These are phyloP conservation scores for Graphilbum fragrans DNA, from an alignment of 2,329 filamentous ascomycete species.

Conservation along the genomic window DNA sequence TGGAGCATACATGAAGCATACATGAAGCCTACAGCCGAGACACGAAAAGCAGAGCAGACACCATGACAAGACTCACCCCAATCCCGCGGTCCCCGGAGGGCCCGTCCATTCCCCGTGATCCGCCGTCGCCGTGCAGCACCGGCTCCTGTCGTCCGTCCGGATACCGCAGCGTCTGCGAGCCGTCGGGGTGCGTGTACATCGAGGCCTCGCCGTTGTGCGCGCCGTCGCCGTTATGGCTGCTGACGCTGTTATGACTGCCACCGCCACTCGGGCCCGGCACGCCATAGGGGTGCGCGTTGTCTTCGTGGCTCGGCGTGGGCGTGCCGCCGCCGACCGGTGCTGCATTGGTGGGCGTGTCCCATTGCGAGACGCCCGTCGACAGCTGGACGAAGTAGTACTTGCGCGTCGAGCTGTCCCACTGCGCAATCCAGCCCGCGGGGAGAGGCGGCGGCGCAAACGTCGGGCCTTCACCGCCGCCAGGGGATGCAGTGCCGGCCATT, in stretches of 20 bases:
- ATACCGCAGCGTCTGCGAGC: conserved; percentile 47
- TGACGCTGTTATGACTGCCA: background rate
- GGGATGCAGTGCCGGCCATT: conserved; percentile 47
- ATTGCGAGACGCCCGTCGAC: conserved; percentile 59
- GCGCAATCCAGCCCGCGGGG: conserved; percentile 56
- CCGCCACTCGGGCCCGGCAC: conserved; percentile 22
- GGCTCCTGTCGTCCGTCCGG: conserved; percentile 51
- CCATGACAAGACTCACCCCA: conserved; percentile 38
- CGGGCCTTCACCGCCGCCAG: conserved; percentile 45
- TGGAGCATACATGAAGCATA: background rate
- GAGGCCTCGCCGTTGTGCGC: conserved; percentile 15
- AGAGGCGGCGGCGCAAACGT: conserved; percentile 47
- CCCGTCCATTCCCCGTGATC: conserved; percentile 27
- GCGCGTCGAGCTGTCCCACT: conserved; percentile 52
- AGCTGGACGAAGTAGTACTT: conserved; percentile 65
- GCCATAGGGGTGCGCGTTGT: conserved; percentile 50
- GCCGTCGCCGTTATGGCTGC: background rate
- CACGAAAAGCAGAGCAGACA: background rate
- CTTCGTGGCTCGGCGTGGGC: conserved; percentile 40
- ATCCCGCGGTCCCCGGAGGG: conserved; percentile 41
- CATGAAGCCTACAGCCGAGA: background rate
- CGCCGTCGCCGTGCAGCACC: conserved; percentile 29
- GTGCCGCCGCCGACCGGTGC: conserved; percentile 42
- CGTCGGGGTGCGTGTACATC: conserved; percentile 49
- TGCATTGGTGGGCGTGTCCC: conserved; percentile 57